phyloP scores from a whole-genome alignment of 805 yeast species.

The Candida maesae region DNA sequence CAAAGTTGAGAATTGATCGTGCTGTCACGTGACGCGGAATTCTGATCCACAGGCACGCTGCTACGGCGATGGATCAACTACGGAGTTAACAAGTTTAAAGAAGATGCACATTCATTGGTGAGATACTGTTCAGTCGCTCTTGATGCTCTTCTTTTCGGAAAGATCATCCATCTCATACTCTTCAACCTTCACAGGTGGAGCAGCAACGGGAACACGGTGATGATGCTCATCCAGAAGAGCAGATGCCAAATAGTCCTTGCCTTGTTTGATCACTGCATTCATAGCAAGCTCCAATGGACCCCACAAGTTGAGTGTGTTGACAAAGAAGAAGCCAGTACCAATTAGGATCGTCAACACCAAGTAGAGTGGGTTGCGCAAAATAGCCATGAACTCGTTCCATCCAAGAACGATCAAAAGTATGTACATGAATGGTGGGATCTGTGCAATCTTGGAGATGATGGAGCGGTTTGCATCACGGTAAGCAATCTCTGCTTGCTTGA shows the following conservation, averaged over 20 bases:
- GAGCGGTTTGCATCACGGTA: slow-evolving; percentile 89
- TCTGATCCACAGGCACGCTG: too few relatives aligned
- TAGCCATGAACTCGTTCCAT: slow-evolving; percentile 93
- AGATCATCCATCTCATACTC: slow-evolving; percentile 32
- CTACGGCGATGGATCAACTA: too few relatives aligned
- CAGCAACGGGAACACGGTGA: slow-evolving; percentile 14
- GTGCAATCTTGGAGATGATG: slow-evolving; percentile 67
- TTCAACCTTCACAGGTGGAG: slow-evolving; percentile 16
- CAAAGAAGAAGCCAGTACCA: slow-evolving; percentile 59
- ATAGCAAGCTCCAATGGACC: slow-evolving; percentile 68
- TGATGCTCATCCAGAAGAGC: slow-evolving; percentile 56
- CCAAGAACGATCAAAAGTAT: slow-evolving; percentile 72
- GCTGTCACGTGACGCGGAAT: too few relatives aligned
- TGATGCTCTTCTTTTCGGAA: slow-evolving; percentile 15
- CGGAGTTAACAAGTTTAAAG: too few relatives aligned
- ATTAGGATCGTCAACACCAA: slow-evolving; percentile 56
- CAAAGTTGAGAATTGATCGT: slow-evolving; percentile 3
- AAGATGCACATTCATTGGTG: too few relatives aligned
- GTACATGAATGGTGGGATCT: slow-evolving; percentile 83
- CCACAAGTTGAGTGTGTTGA: slow-evolving; percentile 68
- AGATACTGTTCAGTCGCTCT: too few relatives aligned
- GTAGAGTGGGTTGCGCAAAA: slow-evolving; percentile 81
- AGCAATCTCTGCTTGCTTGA: slow-evolving; percentile 71
- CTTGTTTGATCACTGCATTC: slow-evolving; percentile 53
- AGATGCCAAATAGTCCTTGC: slow-evolving; percentile 52